phyloP scores from a whole-genome alignment of 1,139 yeast genomes.

The Pichia kudriavzevii region DNA sequence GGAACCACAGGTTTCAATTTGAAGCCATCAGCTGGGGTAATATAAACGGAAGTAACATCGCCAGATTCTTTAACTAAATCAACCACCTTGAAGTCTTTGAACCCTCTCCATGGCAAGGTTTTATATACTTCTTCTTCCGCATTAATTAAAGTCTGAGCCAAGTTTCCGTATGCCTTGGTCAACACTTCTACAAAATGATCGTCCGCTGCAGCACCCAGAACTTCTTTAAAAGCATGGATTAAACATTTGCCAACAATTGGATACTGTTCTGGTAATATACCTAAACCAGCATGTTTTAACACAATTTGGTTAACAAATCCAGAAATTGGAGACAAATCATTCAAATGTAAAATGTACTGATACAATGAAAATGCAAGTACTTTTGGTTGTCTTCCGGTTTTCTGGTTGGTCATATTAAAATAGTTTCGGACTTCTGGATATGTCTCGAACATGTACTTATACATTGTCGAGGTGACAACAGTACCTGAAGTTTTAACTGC shows the following conservation, averaged over 20 bases:
- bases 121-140: conserved; percentile 45
- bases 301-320: conserved; percentile 56
- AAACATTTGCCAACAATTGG: conserved; percentile 55
- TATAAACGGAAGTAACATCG: conserved; percentile 45
- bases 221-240: conserved; percentile 44
- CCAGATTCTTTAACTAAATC: conserved; percentile 37
- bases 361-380: conserved; percentile 58
- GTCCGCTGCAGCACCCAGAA: conserved; percentile 54
- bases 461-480: conserved; percentile 46
- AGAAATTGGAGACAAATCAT: conserved; percentile 46
- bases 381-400: conserved; percentile 49
- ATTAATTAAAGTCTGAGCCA: conserved; percentile 54
- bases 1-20: conserved; percentile 30
- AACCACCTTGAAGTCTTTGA: conserved; percentile 41
- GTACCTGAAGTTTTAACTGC: conserved; percentile 51
- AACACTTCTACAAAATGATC: conserved; percentile 55
- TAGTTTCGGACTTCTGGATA: conserved; percentile 50
- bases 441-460: conserved; percentile 44
- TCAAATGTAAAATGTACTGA: conserved; percentile 58
- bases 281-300: conserved; percentile 59
- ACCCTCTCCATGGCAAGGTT: conserved; percentile 18
- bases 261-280: conserved; percentile 55
- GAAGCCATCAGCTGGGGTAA: conserved; percentile 40
- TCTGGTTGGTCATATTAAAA: conserved; percentile 57
- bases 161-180: conserved; percentile 55